Conservation (phyloP, 805 yeast species). For the Zygoascus ofunaensis region DNA sequence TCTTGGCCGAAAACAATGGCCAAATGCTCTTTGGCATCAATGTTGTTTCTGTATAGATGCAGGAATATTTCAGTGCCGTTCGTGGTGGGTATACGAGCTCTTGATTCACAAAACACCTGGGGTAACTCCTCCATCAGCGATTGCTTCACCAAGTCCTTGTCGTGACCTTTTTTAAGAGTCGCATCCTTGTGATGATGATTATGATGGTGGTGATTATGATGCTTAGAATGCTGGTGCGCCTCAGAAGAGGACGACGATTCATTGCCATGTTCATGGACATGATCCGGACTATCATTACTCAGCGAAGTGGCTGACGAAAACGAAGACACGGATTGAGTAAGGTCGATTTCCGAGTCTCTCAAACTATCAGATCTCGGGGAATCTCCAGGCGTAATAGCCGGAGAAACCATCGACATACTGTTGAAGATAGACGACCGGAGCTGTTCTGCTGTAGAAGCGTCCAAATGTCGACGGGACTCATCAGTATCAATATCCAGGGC, state of each 20-base stretch:
- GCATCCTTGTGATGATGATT: not conserved
- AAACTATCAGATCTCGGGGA: slow-evolving; percentile 5
- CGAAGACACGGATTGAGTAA: slow-evolving; percentile 7
- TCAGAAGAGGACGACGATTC: too few species aligned
- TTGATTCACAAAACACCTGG: slow-evolving; percentile 72
- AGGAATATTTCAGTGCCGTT: slow-evolving; percentile 89
- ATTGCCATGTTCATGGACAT: not conserved
- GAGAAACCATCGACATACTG: slow-evolving; percentile 27
- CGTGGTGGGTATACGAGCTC: slow-evolving; percentile 96
- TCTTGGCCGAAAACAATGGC: slow-evolving; percentile 96
- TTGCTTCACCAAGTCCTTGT: slow-evolving; percentile 9
- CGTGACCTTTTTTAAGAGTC: not conserved
- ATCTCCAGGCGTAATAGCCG: slow-evolving; percentile 27
- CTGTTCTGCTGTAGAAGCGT: not conserved
- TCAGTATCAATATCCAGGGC: not conserved
- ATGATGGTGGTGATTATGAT: not conserved
- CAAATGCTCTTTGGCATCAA: slow-evolving; percentile 87
- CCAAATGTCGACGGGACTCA: not conserved
- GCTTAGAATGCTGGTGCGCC: too few species aligned
- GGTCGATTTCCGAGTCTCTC: slow-evolving; percentile 15
- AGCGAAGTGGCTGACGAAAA: slow-evolving; percentile 1
- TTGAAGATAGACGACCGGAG: slow-evolving; percentile 9
- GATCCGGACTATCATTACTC: not conserved
- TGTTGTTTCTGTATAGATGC: slow-evolving; percentile 77
- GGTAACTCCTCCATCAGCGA: slow-evolving; percentile 41